Evolutionary conservation across 805 yeast genomes (phyloP).

Genomic region (Teunomyces aglyptinius): DNA sequence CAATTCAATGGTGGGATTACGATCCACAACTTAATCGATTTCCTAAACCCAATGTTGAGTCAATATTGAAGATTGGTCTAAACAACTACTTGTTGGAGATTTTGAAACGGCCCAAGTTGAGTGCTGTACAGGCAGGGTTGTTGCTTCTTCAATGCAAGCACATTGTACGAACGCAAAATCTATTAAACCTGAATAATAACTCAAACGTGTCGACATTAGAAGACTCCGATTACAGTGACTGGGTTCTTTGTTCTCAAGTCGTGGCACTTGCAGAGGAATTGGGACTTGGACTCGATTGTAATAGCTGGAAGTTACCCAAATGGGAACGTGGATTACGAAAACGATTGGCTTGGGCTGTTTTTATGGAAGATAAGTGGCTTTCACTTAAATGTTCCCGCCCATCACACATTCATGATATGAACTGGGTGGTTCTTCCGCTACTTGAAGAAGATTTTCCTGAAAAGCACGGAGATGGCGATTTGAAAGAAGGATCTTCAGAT

Average conservation of each 20-base stretch:
- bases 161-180: conserved; percentile 8
- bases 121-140: conserved; percentile 89
- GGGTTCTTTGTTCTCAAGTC: conserved; percentile 85
- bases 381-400: conserved; percentile 80
- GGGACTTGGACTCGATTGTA: conserved; percentile 88
- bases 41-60: conserved; percentile 73
- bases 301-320: conserved; percentile 85
- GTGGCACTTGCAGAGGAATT: conserved; percentile 86
- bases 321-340: conserved; percentile 93
- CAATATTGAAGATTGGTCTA: conserved; percentile 47
- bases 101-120: conserved; percentile 80
- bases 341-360: conserved; percentile 94
- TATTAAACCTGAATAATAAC: conserved; percentile 8
- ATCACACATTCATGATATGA: conserved; percentile 68
- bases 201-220: conserved; percentile 2
- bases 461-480: conserved; percentile 52
- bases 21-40: conserved; percentile 72
- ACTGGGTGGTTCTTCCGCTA: conserved; percentile 77
- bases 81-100: conserved; percentile 73
- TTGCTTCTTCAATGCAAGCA: conserved; percentile 64
- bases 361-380: conserved; percentile 89
- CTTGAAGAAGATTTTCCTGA: conserved; percentile 79
- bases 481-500: conserved; percentile 62
- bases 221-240: conserved; percentile 58
- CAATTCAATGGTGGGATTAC: conserved; percentile 93